Evolutionary conservation across 1,284 basidiomycete genomes (phyloP).

Genomic region (Apiotrichum siamense): DNA sequence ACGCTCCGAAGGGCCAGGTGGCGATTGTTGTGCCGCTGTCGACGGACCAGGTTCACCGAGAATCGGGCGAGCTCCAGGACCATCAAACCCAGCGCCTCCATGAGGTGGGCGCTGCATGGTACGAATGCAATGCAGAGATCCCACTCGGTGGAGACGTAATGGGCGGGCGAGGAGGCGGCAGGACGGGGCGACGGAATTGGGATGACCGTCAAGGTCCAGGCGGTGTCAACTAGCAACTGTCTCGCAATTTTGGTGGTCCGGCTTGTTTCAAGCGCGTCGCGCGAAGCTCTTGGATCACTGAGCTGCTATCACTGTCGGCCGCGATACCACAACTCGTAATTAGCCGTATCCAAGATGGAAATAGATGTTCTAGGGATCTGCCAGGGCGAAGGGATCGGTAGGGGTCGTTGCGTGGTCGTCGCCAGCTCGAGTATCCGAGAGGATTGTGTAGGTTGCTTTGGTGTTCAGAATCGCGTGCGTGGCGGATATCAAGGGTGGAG

Average conservation of each 20-base stretch:
- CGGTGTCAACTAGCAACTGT: no score
- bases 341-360: no score
- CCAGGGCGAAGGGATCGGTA: not conserved
- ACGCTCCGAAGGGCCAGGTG: not conserved
- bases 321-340: no score
- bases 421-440: no score
- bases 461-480: not conserved
- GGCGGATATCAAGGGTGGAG: not conserved
- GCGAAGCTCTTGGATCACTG: not conserved
- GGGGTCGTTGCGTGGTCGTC: not conserved
- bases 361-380: no score
- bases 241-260: not conserved
- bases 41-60: conserved; percentile 15
- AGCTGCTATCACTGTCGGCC: not conserved
- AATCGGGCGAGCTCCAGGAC: conserved; percentile 24
- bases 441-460: no score
- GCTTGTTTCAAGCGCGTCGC: not conserved
- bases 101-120: conserved; percentile 4
- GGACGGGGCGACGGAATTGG: no score
- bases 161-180: no score
- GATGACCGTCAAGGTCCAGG: no score
- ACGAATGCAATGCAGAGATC: not conserved
- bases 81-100: conserved; percentile 15
- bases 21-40: not conserved
- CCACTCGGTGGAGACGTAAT: no score